Base-by-base conservation (phyloP, 2,329 filamentous ascomycete genomes). In the Colletotrichum gigasporum region DNA sequence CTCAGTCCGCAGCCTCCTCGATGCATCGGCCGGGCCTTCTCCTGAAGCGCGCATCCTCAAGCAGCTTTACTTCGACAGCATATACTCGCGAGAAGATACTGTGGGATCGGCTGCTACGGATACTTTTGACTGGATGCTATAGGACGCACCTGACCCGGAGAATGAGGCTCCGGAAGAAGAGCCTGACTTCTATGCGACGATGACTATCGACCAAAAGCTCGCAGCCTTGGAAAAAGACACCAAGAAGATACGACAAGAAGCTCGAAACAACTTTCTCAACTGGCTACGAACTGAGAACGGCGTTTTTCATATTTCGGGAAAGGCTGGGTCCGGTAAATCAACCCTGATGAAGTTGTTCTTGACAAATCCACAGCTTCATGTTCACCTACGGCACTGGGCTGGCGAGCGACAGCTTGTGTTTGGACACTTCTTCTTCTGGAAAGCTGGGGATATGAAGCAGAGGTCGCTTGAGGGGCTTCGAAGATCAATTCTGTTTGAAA, bases 281-380 rank as follows among this genome's bases (percentile, higher is more conserved):
- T 39, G 35, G 35, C 35, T 39, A 1, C 3, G n/a, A n/a, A 39
- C 7, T 3, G 35, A 39, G 3, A 39, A 18, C 5, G 35, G 35
- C 1, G n/a, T 16, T 7, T 39, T 39, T 4, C 35, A 39, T 7
- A 39, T 39, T 16, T 39, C 41, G 7, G 66, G 66, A 9, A 68
- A 68, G 16, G 37, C 57, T 4, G 57, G 57, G 4, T 53, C 57
- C 0, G 57, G 57, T 2, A 61, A 61, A 30, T 61, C 66, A 1
- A 61, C 66, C 7, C 39, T 68, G 5, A 66, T 68, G 63, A 68
- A 68, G 30, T 60, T 63, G 14, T 5, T 68, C 3, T n/a, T n/a
- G n/a, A n/a, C n/a, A n/a, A n/a, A 16, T 26, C 3, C 35, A 24
- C 3, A 37, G 54, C 7, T 3, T 7, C 1, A 11, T n/a, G 6